Evolutionary conservation across 208 protist species (phyloP).

Genomic region (Trypanosoma mega): DNA sequence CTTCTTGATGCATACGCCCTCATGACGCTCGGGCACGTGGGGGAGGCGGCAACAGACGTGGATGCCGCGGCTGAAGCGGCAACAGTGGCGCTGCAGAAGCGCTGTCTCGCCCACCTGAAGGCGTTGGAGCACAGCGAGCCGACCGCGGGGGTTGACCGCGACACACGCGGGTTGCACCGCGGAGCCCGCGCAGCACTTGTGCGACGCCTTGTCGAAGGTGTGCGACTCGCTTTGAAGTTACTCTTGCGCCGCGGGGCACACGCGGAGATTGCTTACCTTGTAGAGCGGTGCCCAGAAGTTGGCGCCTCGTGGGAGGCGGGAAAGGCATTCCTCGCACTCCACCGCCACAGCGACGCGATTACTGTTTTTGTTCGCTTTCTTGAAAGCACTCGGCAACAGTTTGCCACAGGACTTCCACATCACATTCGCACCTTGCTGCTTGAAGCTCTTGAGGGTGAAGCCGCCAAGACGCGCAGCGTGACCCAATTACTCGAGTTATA

Average conservation of each 20-base stretch:
- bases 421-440: conserved; percentile 25
- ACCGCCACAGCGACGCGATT: conserved; percentile 42
- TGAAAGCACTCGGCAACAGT: conserved; percentile 13
- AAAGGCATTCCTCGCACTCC: conserved; percentile 42
- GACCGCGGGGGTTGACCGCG: conserved; percentile 21
- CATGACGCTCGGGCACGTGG: conserved; percentile 69
- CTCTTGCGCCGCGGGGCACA: conserved; percentile 40
- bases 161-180: conserved; percentile 18
- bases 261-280: conserved; percentile 35
- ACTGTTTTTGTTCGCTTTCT: conserved; percentile 41
- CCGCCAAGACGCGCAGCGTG: conserved; percentile 7
- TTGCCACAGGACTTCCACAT: conserved; percentile 28
- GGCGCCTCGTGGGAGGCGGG: conserved; percentile 73
- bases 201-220: conserved; percentile 43
- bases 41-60: conserved; percentile 54
- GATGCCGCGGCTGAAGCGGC: conserved; percentile 9
- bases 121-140: conserved; percentile 19
- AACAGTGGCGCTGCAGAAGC: conserved; percentile 25
- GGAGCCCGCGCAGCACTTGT: conserved; percentile 30
- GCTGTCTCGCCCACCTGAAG: conserved; percentile 27
- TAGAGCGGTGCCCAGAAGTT: conserved; percentile 41
- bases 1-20: conserved; percentile 78
- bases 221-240: conserved; percentile 67
- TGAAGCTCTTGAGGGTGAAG: conserved; percentile 24
- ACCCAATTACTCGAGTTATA: conserved; percentile 15